A percentile compares a stretch with the other conserved stretches of the same genome.
Evolutionary conservation across 305 asterid species (phyloP).

Genomic region (Fraxinus floribunda): DNA sequence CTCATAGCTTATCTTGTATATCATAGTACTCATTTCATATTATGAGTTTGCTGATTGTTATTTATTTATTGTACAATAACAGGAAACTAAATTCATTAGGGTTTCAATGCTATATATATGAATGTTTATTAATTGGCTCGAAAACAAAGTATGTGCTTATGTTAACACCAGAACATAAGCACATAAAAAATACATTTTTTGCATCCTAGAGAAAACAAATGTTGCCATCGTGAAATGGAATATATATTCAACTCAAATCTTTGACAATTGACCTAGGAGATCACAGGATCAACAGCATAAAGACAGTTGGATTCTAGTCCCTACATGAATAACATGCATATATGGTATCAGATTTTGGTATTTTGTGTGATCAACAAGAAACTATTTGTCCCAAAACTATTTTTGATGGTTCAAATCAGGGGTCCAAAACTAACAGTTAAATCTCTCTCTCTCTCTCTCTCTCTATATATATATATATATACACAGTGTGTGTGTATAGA

Average conservation of each 20-base stretch:
- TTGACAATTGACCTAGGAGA: too few species aligned
- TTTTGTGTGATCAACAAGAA: neutral
- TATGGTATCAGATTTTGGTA: neutral
- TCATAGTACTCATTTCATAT: neutral
- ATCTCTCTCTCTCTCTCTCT: neutral
- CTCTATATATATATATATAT: too few species aligned
- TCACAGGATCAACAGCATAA: neutral
- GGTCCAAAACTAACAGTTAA: neutral
- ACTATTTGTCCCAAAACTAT: neutral
- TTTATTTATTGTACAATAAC: too few species aligned
- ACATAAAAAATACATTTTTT: constrained; percentile 11
- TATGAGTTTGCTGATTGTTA: too few species aligned
- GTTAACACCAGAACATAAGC: neutral
- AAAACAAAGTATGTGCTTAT: neutral
- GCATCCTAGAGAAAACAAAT: constrained; percentile 27
- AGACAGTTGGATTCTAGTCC: neutral
- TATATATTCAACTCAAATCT: too few species aligned
- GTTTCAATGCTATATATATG: neutral
- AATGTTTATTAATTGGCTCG: too few species aligned
- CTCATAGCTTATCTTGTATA: too few species aligned
- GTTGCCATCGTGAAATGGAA: constrained; percentile 3
- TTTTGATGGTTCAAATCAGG: neutral
- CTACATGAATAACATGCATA: neutral
- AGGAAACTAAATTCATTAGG: neutral
- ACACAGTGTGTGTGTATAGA: neutral